Percentiles rank a stretch among this genome's conserved stretches.
Evolutionary conservation across 176 grass and related monocot species (phyloP).

Genomic region (Bonia amplexicaulis): DNA sequence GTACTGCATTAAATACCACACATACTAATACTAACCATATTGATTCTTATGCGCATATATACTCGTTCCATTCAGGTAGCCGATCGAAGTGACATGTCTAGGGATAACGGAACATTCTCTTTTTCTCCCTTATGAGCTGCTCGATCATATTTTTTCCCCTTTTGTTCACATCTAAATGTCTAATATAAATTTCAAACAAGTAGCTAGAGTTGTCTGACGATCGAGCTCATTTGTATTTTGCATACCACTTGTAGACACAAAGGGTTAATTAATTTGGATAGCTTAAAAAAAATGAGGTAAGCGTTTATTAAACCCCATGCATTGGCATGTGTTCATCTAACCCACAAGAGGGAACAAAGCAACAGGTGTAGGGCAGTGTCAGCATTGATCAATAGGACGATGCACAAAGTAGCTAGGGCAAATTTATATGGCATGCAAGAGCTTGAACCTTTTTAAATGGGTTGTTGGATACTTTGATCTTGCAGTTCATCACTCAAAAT

Average conservation of each 20-base stretch:
- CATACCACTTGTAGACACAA: not conserved
- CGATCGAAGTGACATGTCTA: not conserved
- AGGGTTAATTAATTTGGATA: not conserved
- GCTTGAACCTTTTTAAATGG: not conserved
- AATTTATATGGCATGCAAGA: not conserved
- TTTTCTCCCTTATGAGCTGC: not conserved
- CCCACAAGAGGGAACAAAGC: not conserved
- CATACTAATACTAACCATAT: not conserved
- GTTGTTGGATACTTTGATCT: not conserved
- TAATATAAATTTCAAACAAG: not conserved
- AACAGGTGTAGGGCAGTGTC: not conserved
- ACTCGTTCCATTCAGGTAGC: not conserved
- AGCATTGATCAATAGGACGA: not conserved
- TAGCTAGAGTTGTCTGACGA: not conserved
- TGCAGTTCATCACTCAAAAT: conserved; percentile 9
- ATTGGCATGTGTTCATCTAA: not conserved
- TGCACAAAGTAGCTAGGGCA: not conserved
- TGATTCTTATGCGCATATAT: not conserved
- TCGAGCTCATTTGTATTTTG: too few relatives aligned
- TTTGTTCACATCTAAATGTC: not conserved
- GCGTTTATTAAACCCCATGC: not conserved
- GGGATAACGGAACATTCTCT: not conserved
- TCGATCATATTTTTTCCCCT: not conserved
- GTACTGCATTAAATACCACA: not conserved
- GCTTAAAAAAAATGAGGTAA: not conserved